Conservation (phyloP, 352 stramenopile species). For the Phytopythium vexans region DNA sequence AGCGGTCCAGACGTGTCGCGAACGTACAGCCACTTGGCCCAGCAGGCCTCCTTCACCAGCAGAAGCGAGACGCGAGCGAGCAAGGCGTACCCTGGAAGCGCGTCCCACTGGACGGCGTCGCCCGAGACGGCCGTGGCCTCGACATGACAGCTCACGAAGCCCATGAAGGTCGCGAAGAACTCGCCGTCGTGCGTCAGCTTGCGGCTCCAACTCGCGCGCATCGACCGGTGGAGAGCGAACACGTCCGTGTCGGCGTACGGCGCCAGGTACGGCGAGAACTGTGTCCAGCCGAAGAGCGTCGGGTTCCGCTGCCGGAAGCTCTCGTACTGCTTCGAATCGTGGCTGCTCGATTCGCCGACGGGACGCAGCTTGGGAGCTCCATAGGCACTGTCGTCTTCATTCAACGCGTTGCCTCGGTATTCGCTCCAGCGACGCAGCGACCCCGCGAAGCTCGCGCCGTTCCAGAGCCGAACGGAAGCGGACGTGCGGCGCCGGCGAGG, state of each 20-base stretch:
- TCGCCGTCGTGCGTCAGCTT: conserved; percentile 64
- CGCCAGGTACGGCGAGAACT: conserved; percentile 53
- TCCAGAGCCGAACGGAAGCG: conserved; percentile 43
- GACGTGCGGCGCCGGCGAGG: conserved; percentile 14
- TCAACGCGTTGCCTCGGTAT: conserved; percentile 43
- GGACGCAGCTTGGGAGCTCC: no score
- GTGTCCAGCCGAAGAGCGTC: conserved; percentile 57
- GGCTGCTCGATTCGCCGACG: not conserved
- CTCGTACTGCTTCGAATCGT: conserved; percentile 19
- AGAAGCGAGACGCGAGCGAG: conserved; percentile 58
- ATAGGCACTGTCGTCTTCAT: conserved; percentile 21
- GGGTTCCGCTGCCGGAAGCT: conserved; percentile 51
- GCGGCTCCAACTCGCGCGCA: conserved; percentile 40
- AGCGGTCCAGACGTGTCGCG: conserved; percentile 38
- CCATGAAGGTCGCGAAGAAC: conserved; percentile 75
- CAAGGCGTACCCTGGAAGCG: conserved; percentile 57
- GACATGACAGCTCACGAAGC: conserved; percentile 44
- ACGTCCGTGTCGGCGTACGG: conserved; percentile 53
- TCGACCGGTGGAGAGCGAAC: conserved; percentile 45
- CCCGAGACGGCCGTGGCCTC: conserved; percentile 33
- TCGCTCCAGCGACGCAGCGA: conserved; percentile 59
- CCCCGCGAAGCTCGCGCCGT: conserved; percentile 47
- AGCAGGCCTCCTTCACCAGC: conserved; percentile 64
- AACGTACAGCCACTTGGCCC: conserved; percentile 58
- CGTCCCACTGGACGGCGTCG: conserved; percentile 21